Evolutionary conservation across 495 filamentous ascomycete species (phyloP), one percentile per base, ranked within the genome.

Genomic region (Aspergillus cavernicola): DNA sequence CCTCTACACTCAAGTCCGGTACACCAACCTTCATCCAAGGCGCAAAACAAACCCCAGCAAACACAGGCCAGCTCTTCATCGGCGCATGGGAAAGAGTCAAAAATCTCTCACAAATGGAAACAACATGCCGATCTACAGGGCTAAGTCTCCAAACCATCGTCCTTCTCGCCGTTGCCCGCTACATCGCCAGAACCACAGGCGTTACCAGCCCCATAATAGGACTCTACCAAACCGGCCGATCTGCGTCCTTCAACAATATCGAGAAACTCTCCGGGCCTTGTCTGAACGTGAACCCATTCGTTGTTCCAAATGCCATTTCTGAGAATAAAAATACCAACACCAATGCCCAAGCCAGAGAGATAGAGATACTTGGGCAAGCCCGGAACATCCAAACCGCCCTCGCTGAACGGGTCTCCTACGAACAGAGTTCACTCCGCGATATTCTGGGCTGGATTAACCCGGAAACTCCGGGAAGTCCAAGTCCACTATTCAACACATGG

Each of bases 401-500:
- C n/a, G 65, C 66, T 7, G 59, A 57, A 12, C 52, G 68, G 11
- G 65, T 66, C 3, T 46, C 45, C 0, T 72, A 60, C 33, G 68
- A 72, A 33, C 68, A 72, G 39, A 65, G 59, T 39, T 66, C 59
- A 2, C 43, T 69, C 6, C 48, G 36, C 3, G 60, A 71, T 24
- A 50, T 71, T 5, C 55, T 66, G 15, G 19, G 12, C 6, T 65
- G 55, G 56, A 31, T 51, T 15, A 56, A 54, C 16, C 36, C 33
- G 8, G 29, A 53, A 22, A 24, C 0, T 47, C 54, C 4, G 50
- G 51, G 8, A 11, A 37, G 4, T n/a, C n/a, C n/a, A n/a, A n/a
- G n/a, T n/a, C 41, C 41, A n/a, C 41, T 43, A 4, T 72, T 72
- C 56, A 69, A 72, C 41, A 58, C 65, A 1, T 72, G 58, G 58